Conservation (phyloP, 352 stramenopile genomes). For the Phytophthora rubi region DNA sequence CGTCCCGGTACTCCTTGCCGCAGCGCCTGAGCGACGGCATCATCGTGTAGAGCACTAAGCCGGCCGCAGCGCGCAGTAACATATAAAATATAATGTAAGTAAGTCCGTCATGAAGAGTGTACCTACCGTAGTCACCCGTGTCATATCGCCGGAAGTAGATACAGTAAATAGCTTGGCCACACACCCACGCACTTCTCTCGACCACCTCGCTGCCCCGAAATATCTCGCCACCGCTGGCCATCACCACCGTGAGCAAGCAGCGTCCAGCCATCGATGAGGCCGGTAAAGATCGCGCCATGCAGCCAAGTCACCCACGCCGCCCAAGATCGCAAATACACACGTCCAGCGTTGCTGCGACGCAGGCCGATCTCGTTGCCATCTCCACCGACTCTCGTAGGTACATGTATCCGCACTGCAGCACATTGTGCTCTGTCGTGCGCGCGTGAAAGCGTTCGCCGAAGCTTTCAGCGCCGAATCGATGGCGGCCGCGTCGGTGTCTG, state of each 20-base stretch:
- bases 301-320: constrained; percentile 1
- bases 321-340: constrained; percentile 15
- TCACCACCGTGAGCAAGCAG: neutral
- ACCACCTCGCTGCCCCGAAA: neutral
- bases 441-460: constrained; percentile 25
- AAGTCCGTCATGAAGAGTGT: constrained; percentile 11
- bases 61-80: constrained; percentile 5
- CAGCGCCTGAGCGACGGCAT: constrained; percentile 20
- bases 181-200: too few relatives aligned
- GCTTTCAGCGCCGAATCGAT: constrained; percentile 7
- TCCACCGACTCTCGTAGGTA: neutral
- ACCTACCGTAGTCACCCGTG: neutral
- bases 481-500: constrained; percentile 12
- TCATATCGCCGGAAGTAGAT: neutral
- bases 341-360: neutral
- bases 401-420: constrained; percentile 8
- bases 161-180: neutral
- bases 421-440: constrained; percentile 10
- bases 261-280: neutral
- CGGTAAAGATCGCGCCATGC: neutral
- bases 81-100: constrained; percentile 31
- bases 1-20: constrained; percentile 31
- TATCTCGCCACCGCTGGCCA: neutral
- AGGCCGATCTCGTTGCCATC: constrained; percentile 2
- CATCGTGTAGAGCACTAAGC: constrained; percentile 14